Evolutionary conservation across 139 green algal species (phyloP), one percentile per base, ranked within the genome.

Genomic region (Pleodorina starrii): DNA sequence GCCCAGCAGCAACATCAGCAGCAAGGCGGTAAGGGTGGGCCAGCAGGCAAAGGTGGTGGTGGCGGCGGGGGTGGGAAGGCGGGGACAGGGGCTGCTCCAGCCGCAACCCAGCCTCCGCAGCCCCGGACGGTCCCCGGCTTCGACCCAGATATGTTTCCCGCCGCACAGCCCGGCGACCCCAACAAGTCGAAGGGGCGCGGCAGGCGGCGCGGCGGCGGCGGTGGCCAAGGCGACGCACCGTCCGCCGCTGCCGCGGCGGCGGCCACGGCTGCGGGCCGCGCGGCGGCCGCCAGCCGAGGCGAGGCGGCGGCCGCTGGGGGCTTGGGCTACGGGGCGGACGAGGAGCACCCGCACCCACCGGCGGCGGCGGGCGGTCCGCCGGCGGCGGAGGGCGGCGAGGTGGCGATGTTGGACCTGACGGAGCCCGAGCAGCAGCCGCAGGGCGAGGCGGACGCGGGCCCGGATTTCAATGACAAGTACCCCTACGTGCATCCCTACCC

Each of bases 401-500:
- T 59, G 3, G 36, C 40, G 23, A 51, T 51, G 27, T 16, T 32
- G 36, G 54, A 54, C 35, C 36, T 85, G 36, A 48, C 38, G 19
- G 78, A 80, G 40, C 36, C 40, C 17, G 74, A 82, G 74, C 42
- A 40, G 42, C 35, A 77, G 69, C 35, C 35, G 16, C 14, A 77
- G 35, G 14, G 48, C 16, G 21, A 36, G 63, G 63, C n/a, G 5
- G 19, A 40, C 29, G 54, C 25, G 54, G 25, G 25, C 9, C 21
- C 25, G 29, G 21, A 66, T 21, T 25, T 29, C 69, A 50, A 35
- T 1, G 48, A 2, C 12, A 6, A 48, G 16, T 85, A 85, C 38
- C 78, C 78, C 1, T 85, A 73, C 35, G 6, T 32, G 7, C 17
- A 51, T 48, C 76, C 76, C 9, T 84, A 84, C 76, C 75, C 75